Evolutionary conservation across 306 rosid genomes (phyloP).

Genomic region (Citrullus mucosospermus): DNA sequence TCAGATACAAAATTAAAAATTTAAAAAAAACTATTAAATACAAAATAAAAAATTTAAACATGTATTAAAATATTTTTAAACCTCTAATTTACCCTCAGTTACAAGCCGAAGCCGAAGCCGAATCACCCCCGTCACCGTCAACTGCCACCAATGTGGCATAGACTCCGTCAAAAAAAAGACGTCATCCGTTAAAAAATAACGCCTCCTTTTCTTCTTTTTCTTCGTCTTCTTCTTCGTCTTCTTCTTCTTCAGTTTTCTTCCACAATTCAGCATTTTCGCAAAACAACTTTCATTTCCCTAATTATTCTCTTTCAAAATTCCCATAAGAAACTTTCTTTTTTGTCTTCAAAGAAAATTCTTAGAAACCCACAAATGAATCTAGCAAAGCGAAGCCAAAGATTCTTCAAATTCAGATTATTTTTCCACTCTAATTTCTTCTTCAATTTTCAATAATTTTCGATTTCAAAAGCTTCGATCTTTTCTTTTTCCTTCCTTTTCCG

Average conservation of each 20-base stretch:
- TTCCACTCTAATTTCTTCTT: slow-evolving; percentile 24
- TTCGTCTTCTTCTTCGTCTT: not conserved
- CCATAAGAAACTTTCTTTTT: not conserved
- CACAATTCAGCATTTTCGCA: not conserved
- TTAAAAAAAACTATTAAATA: too few relatives aligned
- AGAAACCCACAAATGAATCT: slow-evolving; percentile 32
- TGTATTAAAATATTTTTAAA: too few relatives aligned
- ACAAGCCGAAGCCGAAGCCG: not conserved
- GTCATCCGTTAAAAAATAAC: not conserved
- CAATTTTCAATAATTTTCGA: slow-evolving; percentile 17
- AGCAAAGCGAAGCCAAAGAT: slow-evolving; percentile 44
- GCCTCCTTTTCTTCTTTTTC: not conserved
- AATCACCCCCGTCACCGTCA: not conserved
- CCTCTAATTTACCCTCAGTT: too few relatives aligned
- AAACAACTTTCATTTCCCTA: not conserved
- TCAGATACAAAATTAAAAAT: too few relatives aligned
- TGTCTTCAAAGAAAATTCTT: not conserved
- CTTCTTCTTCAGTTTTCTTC: not conserved
- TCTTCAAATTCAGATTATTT: slow-evolving; percentile 33
- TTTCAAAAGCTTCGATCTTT: not conserved
- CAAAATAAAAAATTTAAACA: too few relatives aligned
- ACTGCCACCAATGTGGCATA: not conserved
- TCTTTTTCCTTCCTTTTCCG: slow-evolving; percentile 14
- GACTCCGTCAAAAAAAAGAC: not conserved
- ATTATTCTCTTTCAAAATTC: not conserved